Conservation (phyloP, 192 early-diverging fungal species). For the Coemansia sp. region DNA sequence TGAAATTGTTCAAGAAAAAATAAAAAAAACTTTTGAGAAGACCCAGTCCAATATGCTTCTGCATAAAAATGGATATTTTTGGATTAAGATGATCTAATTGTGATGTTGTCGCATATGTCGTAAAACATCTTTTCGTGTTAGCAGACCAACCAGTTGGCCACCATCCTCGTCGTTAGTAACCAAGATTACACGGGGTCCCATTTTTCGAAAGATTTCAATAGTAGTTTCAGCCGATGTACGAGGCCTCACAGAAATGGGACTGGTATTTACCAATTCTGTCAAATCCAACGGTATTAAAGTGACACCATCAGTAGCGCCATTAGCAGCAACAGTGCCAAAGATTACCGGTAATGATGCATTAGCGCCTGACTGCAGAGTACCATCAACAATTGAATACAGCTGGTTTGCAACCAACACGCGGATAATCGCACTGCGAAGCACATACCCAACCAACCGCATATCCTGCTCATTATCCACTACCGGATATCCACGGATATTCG, state of each 20-base stretch:
- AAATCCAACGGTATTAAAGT: constrained; percentile 11
- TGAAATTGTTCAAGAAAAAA: not conserved
- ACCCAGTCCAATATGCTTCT: too few species aligned
- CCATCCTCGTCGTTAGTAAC: constrained; percentile 61
- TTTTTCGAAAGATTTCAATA: constrained; percentile 80
- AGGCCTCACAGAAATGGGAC: constrained; percentile 72
- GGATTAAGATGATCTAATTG: not conserved
- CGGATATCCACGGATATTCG: constrained; percentile 64
- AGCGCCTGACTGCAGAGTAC: not conserved
- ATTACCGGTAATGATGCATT: not conserved
- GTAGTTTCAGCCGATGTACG: constrained; percentile 69
- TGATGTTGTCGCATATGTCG: constrained; percentile 15
- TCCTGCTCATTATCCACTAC: constrained; percentile 65
- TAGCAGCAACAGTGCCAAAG: not conserved
- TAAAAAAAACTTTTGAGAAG: not conserved
- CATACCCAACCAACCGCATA: constrained; percentile 69
- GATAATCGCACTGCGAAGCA: constrained; percentile 53
- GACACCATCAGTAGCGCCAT: not conserved
- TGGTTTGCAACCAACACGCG: constrained; percentile 8
- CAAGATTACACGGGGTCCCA: constrained; percentile 71
- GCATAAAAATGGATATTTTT: too few species aligned
- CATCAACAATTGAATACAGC: not conserved
- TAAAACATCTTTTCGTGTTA: constrained; percentile 77
- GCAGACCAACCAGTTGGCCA: constrained; percentile 64
- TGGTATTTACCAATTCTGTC: constrained; percentile 45